Conservation (phyloP, 495 filamentous ascomycete species). For the Clohesyomyces aquaticus region DNA sequence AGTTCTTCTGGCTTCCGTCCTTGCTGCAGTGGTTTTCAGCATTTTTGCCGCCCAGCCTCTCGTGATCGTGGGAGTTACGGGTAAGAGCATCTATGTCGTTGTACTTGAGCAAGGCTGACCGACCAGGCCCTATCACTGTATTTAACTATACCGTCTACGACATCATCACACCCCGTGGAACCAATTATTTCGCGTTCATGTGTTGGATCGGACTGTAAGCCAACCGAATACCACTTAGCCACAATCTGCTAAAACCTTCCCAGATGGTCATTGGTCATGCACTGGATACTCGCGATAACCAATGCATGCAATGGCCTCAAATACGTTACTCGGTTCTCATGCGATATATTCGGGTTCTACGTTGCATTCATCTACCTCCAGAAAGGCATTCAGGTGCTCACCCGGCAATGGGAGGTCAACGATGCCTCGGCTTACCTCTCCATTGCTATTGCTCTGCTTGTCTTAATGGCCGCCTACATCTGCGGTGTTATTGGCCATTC, state of each 20-base stretch:
- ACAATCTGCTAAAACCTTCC: slow-evolving; percentile 47
- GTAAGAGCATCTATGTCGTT: slow-evolving; percentile 45
- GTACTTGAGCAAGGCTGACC: slow-evolving; percentile 7
- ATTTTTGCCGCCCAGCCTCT: slow-evolving; percentile 40
- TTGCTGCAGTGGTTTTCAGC: slow-evolving; percentile 51
- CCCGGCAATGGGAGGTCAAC: slow-evolving; percentile 40
- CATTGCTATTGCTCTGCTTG: slow-evolving; percentile 48
- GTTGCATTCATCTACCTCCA: slow-evolving; percentile 55
- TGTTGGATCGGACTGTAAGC: slow-evolving; percentile 46
- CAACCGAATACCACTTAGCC: not conserved
- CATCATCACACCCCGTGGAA: slow-evolving; percentile 46
- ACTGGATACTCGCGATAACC: slow-evolving; percentile 50
- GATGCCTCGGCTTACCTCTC: slow-evolving; percentile 45
- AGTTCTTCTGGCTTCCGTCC: slow-evolving; percentile 51
- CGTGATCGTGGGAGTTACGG: slow-evolving; percentile 89
- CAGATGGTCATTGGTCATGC: slow-evolving; percentile 52
- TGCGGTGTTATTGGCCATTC: slow-evolving; percentile 46
- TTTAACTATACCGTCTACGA: slow-evolving; percentile 56
- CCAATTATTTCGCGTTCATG: slow-evolving; percentile 48
- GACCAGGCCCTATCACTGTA: slow-evolving; percentile 43
- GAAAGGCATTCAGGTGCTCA: slow-evolving; percentile 44
- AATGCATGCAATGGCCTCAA: slow-evolving; percentile 51
- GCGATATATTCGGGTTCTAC: slow-evolving; percentile 53
- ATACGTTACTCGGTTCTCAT: slow-evolving; percentile 53
- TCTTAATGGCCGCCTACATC: slow-evolving; percentile 45